Evolutionary conservation across 2,329 filamentous ascomycete genomes (phyloP), one percentile per base, ranked within the genome.

Genomic region (Alternaria gansuensis): DNA sequence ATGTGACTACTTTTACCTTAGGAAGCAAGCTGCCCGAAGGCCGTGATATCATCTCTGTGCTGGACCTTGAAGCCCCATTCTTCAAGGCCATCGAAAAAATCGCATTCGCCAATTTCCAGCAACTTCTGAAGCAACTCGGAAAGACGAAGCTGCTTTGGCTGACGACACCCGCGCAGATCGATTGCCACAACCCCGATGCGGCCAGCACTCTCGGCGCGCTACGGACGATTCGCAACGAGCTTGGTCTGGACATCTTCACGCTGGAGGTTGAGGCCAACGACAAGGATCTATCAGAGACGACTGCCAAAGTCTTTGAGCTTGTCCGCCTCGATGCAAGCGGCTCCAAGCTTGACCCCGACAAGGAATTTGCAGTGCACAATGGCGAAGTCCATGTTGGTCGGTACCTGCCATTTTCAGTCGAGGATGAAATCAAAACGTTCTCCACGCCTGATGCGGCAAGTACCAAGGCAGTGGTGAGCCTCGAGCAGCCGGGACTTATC

Each of bases 221-320:
- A 6, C 62, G 74, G 6, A 65, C 69, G 0, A 57, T 74, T 7
- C 68, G 74, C 2, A 44, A 57, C 1, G 74, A 77, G 44, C 26
- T 43, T 36, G 6, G 4, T 14, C 13, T 14, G 1, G 13, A 31
- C n/a, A 34, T 56, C 10, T 17, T 36, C 9, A 43, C 36, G 7
- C 11, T 50, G 11, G 44, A 50, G 33, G 10, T 36, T n/a, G 45
- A 56, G 11, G 29, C 36, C 21, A 26, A 9, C 34, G 24, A 14
- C 14, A 14, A 4, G 5, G 6, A n/a, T 8, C 6, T n/a, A 2
- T n/a, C 34, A 36, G 4, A 17, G 14, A 17, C 5, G 34, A n/a
- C 17, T 5, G 34, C 8, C 8, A 1, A 17, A 3, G 5, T 51
- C 33, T 51, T 21, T 17, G 23, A 39, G 8, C 17, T 23, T 7